Evolutionary conservation across 1,284 basidiomycete species (phyloP), one percentile per base, ranked within the genome.

Genomic region (Pseudozyma pruni): DNA sequence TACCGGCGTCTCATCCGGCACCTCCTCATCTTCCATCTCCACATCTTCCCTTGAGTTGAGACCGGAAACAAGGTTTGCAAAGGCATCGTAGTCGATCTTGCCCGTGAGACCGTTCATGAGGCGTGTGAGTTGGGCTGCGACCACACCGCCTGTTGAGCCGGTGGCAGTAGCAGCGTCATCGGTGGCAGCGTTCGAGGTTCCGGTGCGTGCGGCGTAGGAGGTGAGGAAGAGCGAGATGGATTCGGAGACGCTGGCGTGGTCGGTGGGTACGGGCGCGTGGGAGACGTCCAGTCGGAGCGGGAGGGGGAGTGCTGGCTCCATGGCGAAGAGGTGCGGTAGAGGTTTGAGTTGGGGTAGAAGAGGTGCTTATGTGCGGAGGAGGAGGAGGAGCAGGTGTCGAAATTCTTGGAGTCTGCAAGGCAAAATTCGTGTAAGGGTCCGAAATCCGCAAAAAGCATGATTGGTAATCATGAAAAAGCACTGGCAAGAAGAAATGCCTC

Each of bases 281-380:
- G 40, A 31, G 6, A 64, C 56, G 19, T 60, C 40, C 1, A 72
- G 50, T 0, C 70, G 42, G 3, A 72, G 40, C 4, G 70, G 70
- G 7, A 57, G 48, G 0, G 70, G 54, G 1, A 72, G 60, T 19
- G 57, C 45, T 6, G 64, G 60, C 40, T 72, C 70, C 70, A 72
- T 72, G 8, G 22, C 44, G 44, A 22, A 19, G 29, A 40, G 0
- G 25, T 46, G 14, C 31, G 20, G 14, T 14, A 9, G 11, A 33
- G 53, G 8, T 22, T n/a, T 7, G 11, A 16, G 37, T 13, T 40
- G 40, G 8, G 9, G 16, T 10, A 17, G 5, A 33, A 7, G 27
- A 7, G 27, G 6, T 6, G 27, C 27, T 29, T 29, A 11, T n/a
- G n/a, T n/a, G n/a, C n/a, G n/a, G n/a, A n/a, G n/a, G n/a, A n/a